These are phyloP conservation scores for Aspergillus sp. DNA, from an alignment of 2,329 filamentous ascomycete genomes.

Conservation along the genomic window DNA sequence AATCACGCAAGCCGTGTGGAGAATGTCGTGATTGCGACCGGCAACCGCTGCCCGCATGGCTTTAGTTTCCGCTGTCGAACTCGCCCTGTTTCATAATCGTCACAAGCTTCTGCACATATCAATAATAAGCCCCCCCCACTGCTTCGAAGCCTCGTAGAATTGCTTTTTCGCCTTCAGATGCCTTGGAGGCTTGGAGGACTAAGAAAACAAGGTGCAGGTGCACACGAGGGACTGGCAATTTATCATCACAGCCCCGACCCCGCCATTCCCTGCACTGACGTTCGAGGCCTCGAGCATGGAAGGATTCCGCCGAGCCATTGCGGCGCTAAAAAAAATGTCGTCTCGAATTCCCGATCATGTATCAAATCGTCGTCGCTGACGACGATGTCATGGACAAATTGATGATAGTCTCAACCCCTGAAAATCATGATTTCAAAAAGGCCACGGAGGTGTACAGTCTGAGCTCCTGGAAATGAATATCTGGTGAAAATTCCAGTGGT, in stretches of 20 bases:
- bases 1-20: conserved; percentile 27
- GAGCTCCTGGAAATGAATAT: background rate
- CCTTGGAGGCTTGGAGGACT: too few species aligned
- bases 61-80: background rate
- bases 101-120: too few species aligned
- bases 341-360: too few species aligned
- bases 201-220: too few species aligned
- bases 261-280: background rate
- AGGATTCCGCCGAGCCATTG: too few species aligned
- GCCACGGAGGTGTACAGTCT: background rate
- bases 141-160: too few species aligned
- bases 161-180: too few species aligned
- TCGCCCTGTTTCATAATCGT: conserved; percentile 1
- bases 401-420: conserved; percentile 17
- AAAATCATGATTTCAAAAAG: conserved; percentile 22
- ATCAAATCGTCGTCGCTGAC: background rate
- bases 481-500: background rate
- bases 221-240: too few species aligned
- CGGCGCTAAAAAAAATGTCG: too few species aligned
- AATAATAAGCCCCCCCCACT: too few species aligned
- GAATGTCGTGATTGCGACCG: conserved; percentile 30
- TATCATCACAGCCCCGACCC: too few species aligned
- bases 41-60: background rate
- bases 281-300: too few species aligned
- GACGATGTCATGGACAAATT: background rate